Evolutionary conservation across 352 stramenopile genomes (phyloP).

Genomic region (Pythium plurisporium): DNA sequence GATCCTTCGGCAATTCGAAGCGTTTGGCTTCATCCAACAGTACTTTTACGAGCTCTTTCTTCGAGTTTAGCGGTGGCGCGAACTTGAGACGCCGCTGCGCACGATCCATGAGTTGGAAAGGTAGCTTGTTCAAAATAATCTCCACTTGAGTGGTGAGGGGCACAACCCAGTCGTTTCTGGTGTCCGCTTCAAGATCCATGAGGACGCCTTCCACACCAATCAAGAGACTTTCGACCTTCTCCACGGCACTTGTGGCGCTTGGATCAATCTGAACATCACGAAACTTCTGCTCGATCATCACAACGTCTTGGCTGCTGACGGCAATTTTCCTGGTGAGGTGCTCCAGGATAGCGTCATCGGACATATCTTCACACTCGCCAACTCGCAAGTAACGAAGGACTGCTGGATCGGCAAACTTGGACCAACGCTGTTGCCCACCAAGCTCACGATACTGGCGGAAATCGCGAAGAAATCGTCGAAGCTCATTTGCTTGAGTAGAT

Average conservation of each 20-base stretch:
- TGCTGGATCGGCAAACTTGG: neutral
- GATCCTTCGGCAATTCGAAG: neutral
- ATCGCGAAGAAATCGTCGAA: conserved; percentile 7
- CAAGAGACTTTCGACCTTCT: conserved; percentile 2
- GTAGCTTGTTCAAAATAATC: conserved; percentile 1
- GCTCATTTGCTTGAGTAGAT: too few species aligned
- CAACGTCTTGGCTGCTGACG: neutral
- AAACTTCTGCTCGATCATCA: conserved; percentile 1
- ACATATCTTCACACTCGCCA: neutral
- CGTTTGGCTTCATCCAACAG: neutral
- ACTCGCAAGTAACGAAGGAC: neutral
- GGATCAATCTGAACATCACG: neutral
- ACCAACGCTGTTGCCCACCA: neutral
- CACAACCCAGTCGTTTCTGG: neutral
- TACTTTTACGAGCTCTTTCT: neutral
- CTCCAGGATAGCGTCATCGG: neutral
- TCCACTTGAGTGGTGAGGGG: neutral
- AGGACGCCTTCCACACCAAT: neutral
- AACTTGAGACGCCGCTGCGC: neutral
- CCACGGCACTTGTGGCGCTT: neutral
- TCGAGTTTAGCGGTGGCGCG: neutral
- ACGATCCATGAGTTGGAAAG: neutral
- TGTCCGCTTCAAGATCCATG: neutral
- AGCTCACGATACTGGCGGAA: neutral
- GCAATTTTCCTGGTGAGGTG: neutral